A percentile compares a stretch with the other conserved stretches of the same genome.
Evolutionary conservation across 768 basidiomycete genomes (phyloP).

Genomic region (Lentinula guzmanii): DNA sequence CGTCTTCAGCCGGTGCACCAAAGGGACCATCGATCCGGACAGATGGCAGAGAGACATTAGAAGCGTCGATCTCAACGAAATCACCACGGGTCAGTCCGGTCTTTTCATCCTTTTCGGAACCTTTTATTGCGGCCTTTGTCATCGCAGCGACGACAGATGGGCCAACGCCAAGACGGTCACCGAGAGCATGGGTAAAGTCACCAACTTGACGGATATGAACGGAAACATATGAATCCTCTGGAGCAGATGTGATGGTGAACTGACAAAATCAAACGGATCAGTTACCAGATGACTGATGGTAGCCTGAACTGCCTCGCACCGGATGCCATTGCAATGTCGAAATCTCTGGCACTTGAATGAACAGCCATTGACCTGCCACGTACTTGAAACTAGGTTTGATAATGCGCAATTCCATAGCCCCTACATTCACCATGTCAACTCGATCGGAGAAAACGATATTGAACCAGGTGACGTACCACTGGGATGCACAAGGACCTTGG

Average conservation of each 20-base stretch:
- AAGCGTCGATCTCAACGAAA: conserved; percentile 72
- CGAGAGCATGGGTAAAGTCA: conserved; percentile 80
- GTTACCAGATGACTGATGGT: conserved; percentile 54
- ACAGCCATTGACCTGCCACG: conserved; percentile 88
- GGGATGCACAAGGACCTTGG: conserved; percentile 85
- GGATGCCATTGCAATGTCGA: conserved; percentile 91
- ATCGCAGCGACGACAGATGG: conserved; percentile 71
- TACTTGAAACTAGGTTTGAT: conserved; percentile 90
- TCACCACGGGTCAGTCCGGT: conserved; percentile 53
- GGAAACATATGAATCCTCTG: conserved; percentile 89
- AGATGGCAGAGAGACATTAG: conserved; percentile 49
- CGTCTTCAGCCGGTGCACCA: conserved; percentile 90
- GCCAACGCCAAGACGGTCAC: conserved; percentile 79
- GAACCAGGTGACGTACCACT: conserved; percentile 48
- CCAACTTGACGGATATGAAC: conserved; percentile 93
- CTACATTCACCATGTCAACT: conserved; percentile 25
- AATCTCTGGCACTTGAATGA: conserved; percentile 82
- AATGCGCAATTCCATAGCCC: conserved; percentile 92
- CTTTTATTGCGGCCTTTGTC: conserved; percentile 76
- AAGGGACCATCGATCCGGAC: conserved; percentile 89
- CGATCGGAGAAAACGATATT: conserved; percentile 2
- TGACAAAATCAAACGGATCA: conserved; percentile 20
- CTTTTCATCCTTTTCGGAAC: conserved; percentile 56
- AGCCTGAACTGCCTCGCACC: conserved; percentile 39
- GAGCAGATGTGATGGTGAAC: conserved; percentile 95